These are phyloP conservation scores for Microdochium nivale DNA, from an alignment of 2,329 filamentous ascomycete species.

Conservation along the genomic window DNA sequence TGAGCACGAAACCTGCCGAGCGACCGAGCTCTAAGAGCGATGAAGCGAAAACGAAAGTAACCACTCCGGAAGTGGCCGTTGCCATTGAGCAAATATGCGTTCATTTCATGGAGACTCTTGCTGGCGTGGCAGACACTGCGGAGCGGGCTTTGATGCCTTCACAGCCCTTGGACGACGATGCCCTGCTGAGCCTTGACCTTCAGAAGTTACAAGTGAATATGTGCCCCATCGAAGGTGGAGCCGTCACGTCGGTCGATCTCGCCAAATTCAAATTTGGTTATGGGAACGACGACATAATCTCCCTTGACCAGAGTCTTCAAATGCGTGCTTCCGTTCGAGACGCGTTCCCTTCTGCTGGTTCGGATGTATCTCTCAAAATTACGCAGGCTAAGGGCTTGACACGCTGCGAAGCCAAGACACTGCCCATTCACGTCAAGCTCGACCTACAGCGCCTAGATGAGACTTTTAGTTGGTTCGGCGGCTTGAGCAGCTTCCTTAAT, in stretches of 20 bases:
- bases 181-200: conserved; percentile 43
- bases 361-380: conserved; percentile 49
- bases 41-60: conserved; percentile 5
- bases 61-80: conserved; percentile 32
- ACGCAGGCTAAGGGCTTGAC: conserved; percentile 32
- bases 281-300: conserved; percentile 51
- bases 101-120: conserved; percentile 45
- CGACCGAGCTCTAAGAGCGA: conserved; percentile 6
- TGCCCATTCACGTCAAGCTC: conserved; percentile 67
- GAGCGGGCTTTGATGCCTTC: conserved; percentile 33
- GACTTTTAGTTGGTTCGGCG: conserved; percentile 80
- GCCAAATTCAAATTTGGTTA: conserved; percentile 56
- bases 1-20: conserved; percentile 13
- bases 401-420: conserved; percentile 59
- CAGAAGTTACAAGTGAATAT: conserved; percentile 30
- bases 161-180: conserved; percentile 33
- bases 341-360: conserved; percentile 45
- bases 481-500: conserved; percentile 83
- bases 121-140: conserved; percentile 41
- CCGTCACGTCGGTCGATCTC: conserved; percentile 33
- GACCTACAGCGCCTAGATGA: conserved; percentile 79
- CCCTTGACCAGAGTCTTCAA: conserved; percentile 48
- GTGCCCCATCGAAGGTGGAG: conserved; percentile 15
- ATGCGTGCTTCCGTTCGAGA: conserved; percentile 53
- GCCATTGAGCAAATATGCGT: conserved; percentile 40